phyloP scores from a whole-genome alignment of 2,329 filamentous ascomycete genomes.

The Colletotrichum cordylinicola region DNA sequence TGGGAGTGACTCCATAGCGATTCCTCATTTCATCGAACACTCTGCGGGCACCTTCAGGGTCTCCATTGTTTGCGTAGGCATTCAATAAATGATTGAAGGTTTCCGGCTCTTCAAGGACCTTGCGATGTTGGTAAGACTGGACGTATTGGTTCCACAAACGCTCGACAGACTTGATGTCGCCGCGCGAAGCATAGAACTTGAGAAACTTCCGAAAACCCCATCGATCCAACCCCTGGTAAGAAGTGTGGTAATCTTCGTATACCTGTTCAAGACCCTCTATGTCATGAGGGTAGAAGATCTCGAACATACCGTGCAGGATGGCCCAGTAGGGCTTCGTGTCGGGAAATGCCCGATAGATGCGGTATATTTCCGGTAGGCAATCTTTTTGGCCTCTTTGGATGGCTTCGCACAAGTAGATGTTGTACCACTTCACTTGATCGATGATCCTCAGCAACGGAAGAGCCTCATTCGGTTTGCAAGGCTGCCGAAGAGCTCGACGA shows the following conservation, averaged over 20 bases:
- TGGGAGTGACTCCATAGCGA: constrained; percentile 62
- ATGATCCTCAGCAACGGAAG: constrained; percentile 44
- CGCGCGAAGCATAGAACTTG: constrained; percentile 51
- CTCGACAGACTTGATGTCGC: constrained; percentile 51
- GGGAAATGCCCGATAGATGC: constrained; percentile 48
- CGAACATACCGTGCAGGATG: constrained; percentile 52
- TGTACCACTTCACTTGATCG: constrained; percentile 44
- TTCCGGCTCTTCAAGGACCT: constrained; percentile 36
- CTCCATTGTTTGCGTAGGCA: constrained; percentile 72
- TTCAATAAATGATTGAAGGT: constrained; percentile 68
- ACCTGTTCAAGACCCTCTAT: constrained; percentile 50
- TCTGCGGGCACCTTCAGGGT: constrained; percentile 62
- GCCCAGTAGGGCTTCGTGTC: constrained; percentile 38
- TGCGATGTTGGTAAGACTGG: constrained; percentile 33
- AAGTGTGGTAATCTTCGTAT: constrained; percentile 53
- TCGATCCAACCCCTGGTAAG: constrained; percentile 43
- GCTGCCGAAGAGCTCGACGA: constrained; percentile 33
- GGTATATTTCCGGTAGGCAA: constrained; percentile 49
- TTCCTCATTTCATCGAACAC: constrained; percentile 68
- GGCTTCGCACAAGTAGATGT: constrained; percentile 45
- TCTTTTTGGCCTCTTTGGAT: constrained; percentile 31
- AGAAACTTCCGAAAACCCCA: constrained; percentile 56
- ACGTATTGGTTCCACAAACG: constrained; percentile 52
- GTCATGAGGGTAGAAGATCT: constrained; percentile 42
- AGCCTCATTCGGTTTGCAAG: constrained; percentile 39